These are phyloP conservation scores for Alternaria angustiovoidea DNA, from an alignment of 2,329 filamentous ascomycete genomes.

Conservation along the genomic window DNA sequence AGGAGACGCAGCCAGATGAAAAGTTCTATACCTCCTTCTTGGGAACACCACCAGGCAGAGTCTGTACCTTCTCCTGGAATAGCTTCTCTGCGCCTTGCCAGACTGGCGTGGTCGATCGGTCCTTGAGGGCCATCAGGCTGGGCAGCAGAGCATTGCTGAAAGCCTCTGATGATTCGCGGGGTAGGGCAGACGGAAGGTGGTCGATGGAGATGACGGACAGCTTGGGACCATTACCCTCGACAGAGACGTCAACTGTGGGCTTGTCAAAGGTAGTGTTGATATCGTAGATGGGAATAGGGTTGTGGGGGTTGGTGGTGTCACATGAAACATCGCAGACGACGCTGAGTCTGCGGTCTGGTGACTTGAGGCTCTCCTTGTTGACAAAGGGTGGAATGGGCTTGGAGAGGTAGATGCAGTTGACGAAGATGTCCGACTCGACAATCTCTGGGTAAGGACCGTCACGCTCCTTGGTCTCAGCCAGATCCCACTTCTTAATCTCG, in stretches of 20 bases:
- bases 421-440: slow-evolving; percentile 65
- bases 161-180: slow-evolving; percentile 84
- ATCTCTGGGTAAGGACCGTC: slow-evolving; percentile 81
- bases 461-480: slow-evolving; percentile 73
- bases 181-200: slow-evolving; percentile 68
- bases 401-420: slow-evolving; percentile 75
- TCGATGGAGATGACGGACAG: slow-evolving; percentile 77
- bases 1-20: not conserved
- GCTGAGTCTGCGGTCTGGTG: slow-evolving; percentile 73
- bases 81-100: slow-evolving; percentile 86
- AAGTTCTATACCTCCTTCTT: slow-evolving; percentile 36
- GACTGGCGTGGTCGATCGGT: slow-evolving; percentile 75
- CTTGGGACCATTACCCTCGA: slow-evolving; percentile 63
- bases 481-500: slow-evolving; percentile 77
- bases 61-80: slow-evolving; percentile 81
- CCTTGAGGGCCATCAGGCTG: slow-evolving; percentile 77
- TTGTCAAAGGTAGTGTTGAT: slow-evolving; percentile 86
- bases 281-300: slow-evolving; percentile 81
- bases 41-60: slow-evolving; percentile 62
- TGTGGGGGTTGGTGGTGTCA: slow-evolving; percentile 76
- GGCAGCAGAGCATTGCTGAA: slow-evolving; percentile 83
- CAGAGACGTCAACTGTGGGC: slow-evolving; percentile 81
- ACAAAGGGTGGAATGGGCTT: slow-evolving; percentile 83
- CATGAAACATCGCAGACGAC: slow-evolving; percentile 66
- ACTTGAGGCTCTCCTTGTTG: slow-evolving; percentile 72